phyloP scores from a whole-genome alignment of 306 rosid genomes.

The Astragalus glycyphyllos region DNA sequence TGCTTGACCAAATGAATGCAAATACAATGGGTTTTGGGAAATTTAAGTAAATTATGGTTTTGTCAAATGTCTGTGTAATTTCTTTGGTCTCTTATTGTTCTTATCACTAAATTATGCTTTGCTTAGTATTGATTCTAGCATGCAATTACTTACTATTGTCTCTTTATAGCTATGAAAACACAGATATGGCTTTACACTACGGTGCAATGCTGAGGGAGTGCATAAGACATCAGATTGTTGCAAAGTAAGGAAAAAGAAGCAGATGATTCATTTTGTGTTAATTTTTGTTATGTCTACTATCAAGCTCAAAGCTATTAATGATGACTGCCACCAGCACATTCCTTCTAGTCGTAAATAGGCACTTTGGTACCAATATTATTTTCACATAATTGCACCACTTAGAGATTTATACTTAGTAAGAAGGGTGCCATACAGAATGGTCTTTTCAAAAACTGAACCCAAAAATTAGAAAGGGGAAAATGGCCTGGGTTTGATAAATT shows the following conservation, averaged over 20 bases:
- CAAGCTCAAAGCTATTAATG: conserved; percentile 26
- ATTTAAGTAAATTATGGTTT: conserved; percentile 23
- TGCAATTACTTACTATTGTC: conserved; percentile 32
- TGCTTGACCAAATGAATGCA: conserved; percentile 36
- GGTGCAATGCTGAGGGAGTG: conserved; percentile 99
- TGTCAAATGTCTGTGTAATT: conserved; percentile 13
- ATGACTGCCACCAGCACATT: conserved; percentile 25
- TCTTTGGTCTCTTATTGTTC: conserved; percentile 2
- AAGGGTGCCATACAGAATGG: conserved; percentile 28
- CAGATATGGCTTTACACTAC: conserved; percentile 96
- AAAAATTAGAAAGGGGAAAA: conserved; percentile 19
- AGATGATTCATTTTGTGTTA: conserved; percentile 14
- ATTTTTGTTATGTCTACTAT: conserved; percentile 17
- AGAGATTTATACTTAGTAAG: conserved; percentile 39
- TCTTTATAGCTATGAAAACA: conserved; percentile 71
- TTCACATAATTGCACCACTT: conserved; percentile 22
- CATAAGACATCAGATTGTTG: conserved; percentile 98
- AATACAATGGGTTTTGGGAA: neutral
- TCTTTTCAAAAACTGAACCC: conserved; percentile 20
- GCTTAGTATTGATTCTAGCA: neutral
- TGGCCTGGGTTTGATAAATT: neutral
- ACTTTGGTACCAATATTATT: conserved; percentile 35
- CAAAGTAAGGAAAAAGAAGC: conserved; percentile 63
- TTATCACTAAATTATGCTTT: conserved; percentile 30
- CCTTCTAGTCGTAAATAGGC: neutral